Evolutionary conservation across 2,329 filamentous ascomycete genomes (phyloP).

Genomic region (Eutypella sp.): DNA sequence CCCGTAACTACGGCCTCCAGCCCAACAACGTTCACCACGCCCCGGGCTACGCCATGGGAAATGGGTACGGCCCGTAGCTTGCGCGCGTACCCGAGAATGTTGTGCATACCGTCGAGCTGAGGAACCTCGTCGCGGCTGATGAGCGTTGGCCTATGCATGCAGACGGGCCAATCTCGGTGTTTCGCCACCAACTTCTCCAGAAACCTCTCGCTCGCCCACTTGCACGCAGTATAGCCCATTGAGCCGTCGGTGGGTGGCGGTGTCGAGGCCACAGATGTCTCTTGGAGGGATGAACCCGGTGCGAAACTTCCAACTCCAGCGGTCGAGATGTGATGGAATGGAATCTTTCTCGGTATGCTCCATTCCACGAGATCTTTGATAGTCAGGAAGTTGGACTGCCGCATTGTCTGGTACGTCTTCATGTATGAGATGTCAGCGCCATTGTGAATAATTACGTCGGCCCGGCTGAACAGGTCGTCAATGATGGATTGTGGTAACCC

Average conservation of each 20-base stretch:
- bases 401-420: constrained; percentile 31
- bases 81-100: neutral
- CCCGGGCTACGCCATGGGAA: neutral
- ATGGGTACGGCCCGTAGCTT: neutral
- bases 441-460: constrained; percentile 45
- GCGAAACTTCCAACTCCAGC: constrained; percentile 13
- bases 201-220: constrained; percentile 30
- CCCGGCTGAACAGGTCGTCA: constrained; percentile 23
- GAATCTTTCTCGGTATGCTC: constrained; percentile 16
- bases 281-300: neutral
- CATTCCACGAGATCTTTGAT: constrained; percentile 21
- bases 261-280: constrained; percentile 10
- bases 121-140: constrained; percentile 1
- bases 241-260: constrained; percentile 21
- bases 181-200: constrained; percentile 21
- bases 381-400: constrained; percentile 28
- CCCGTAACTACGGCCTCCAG: neutral
- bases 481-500: neutral
- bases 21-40: neutral
- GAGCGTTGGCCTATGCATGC: constrained; percentile 2
- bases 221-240: constrained; percentile 30
- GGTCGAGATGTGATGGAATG: constrained; percentile 33
- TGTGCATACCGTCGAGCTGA: neutral
- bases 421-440: constrained; percentile 35
- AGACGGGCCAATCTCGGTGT: neutral